Base-by-base conservation (phyloP, 352 stramenopile genomes). In the Peronosclerospora sorghi region DNA sequence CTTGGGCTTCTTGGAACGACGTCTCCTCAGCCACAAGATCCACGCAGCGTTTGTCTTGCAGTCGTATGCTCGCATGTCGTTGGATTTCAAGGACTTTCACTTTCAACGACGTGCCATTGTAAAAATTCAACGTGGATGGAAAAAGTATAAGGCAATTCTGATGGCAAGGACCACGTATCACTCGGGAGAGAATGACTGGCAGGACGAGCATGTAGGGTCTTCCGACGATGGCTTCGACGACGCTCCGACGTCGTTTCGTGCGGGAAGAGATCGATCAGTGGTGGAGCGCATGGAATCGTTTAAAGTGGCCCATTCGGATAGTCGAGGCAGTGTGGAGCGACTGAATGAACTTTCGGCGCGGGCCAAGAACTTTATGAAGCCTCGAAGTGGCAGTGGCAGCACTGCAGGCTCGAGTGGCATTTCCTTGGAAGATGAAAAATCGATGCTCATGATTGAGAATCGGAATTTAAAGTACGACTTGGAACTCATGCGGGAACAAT, bases 401-500 rank as follows among this genome's bases (percentile, higher is more conserved):
- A 69, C 70, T n/a, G 73, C 67, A 19, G 79, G 66, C 40, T 85
- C 65, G 14, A 81, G 65, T 24, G 70, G 69, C 42, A 83, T 83
- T 45, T 72, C 69, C 17, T 45, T 90, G 7, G 78, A 91, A 46
- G 78, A 91, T 44, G 78, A 91, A 53, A 91, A 91, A 42, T 68
- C 75, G 45, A 91, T 86, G 69, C 72, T 91, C 27, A 82, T 81
- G 44, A 83, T 86, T 35, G 78, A 91, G 59, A 91, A 91, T 56
- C 78, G 75, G 36, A 91, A 91, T 55, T 55, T 91, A 42, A 83
- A 85, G 54, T 91, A 88, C 63, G 78, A 91, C 44, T 54, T 91
- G 4, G 78, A 91, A 66, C 66, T 91, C 35, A 91, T 91, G 78
- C 78, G 78, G 21, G 78, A 91, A 56, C 78, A 91, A 62, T 91